Base-by-base conservation (phyloP, 2,329 filamentous ascomycete species). In the Fusarium anthophilum region DNA sequence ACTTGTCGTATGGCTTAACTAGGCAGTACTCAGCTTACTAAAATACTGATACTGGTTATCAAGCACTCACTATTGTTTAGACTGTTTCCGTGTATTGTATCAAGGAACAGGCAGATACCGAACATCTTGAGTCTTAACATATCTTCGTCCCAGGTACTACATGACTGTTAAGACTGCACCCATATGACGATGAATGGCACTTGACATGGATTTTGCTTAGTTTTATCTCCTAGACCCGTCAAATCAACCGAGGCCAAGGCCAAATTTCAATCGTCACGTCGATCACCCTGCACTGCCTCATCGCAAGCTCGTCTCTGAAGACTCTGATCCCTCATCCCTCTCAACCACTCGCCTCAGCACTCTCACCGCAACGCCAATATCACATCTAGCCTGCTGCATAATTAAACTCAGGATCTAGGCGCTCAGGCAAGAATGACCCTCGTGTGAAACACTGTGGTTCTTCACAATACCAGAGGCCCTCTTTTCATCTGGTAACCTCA, bases 221-320 rank as follows among this genome's bases (percentile, higher is more conserved):
- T 32, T 37, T 41, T 18, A 50, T 51, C 45, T 59, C 30, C 57
- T 62, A 55, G 61, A 47, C 62, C 58, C 59, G 30, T 41, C 62
- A 51, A 72, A 47, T 55, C 48, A 32, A 50, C 59, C 69, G 57
- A 70, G 66, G 50, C 53, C 53, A 53, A 28, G 61, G 58, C 39
- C 67, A 78, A 78, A 80, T 79, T 79, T 79, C 72, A 78, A 80
- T 80, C 76, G 76, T 67, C 78, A 70, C 58, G 65, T 65, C 47
- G 76, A 78, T 79, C 77, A 35, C 43, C 64, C 30, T 61, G 54
- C 44, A 71, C 45, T 58, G 45, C 44, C 56, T 66, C 37, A 20
- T 26, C 24, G 14, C 51, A 54, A 54, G 35, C 24, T 54, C 51
- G 37, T 55, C 20, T 13, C 32, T 35, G 32, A 35, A 35, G 32